Evolutionary conservation across 2,329 filamentous ascomycete genomes (phyloP).

Genomic region (Ilyonectria destructans): DNA sequence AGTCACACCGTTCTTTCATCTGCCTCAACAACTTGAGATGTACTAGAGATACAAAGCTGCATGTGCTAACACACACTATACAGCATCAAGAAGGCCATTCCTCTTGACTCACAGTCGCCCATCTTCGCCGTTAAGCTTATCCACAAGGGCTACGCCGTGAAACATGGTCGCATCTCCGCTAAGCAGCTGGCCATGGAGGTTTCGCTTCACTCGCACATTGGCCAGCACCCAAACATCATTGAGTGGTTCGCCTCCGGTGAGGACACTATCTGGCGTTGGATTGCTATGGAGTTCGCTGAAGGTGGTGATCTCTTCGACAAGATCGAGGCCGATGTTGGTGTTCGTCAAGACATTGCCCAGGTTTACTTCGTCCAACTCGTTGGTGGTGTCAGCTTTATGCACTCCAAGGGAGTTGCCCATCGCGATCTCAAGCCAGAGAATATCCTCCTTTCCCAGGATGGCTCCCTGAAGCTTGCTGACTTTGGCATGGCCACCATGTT

Average conservation of each 20-base stretch:
- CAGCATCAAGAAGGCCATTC: constrained; percentile 94
- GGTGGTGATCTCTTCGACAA: constrained; percentile 99
- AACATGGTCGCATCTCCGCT: constrained; percentile 87
- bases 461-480: constrained; percentile 94
- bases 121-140: constrained; percentile 99
- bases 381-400: constrained; percentile 93
- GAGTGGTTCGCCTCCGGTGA: constrained; percentile 92
- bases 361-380: constrained; percentile 96
- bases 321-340: constrained; percentile 96
- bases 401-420: constrained; percentile 95
- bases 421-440: constrained; percentile 96
- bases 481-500: constrained; percentile 97
- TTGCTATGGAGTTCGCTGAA: constrained; percentile 97
- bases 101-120: constrained; percentile 77
- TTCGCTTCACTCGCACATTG: constrained; percentile 89
- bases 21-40: neutral
- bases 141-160: constrained; percentile 94
- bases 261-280: constrained; percentile 92
- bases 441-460: constrained; percentile 87
- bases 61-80: constrained; percentile 17
- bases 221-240: constrained; percentile 93
- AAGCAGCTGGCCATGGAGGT: constrained; percentile 96
- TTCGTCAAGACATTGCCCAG: constrained; percentile 95
- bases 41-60: neutral
- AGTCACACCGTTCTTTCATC: constrained; percentile 48